Conservation (phyloP, 192 early-diverging fungal genomes). For the Physocladia obscura region DNA sequence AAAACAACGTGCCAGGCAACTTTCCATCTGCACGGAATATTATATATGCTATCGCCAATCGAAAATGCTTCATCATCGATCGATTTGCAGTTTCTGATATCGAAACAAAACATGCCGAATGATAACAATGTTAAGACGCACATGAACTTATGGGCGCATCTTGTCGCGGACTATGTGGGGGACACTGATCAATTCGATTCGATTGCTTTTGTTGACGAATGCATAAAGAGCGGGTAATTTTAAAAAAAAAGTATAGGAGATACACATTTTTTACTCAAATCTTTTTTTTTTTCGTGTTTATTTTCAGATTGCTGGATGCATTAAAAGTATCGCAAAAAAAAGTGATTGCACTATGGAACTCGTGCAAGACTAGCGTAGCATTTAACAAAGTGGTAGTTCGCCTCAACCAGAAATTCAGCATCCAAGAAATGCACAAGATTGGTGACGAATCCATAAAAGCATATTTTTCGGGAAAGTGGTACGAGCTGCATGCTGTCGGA, state of each 20-base stretch:
- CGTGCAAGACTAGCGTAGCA: background rate
- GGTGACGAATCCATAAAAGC: background rate
- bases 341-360: conserved; percentile 10
- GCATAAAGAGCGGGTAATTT: background rate
- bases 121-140: background rate
- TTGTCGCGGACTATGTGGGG: background rate
- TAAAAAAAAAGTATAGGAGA: too few relatives aligned
- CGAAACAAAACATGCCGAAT: background rate
- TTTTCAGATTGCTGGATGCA: conserved; percentile 2
- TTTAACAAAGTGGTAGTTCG: background rate
- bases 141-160: conserved; percentile 9
- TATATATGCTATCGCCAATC: conserved; percentile 12
- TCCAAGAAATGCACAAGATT: background rate
- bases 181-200: conserved; percentile 8
- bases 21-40: conserved; percentile 7
- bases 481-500: conserved; percentile 8
- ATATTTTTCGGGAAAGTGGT: conserved; percentile 21
- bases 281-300: too few relatives aligned
- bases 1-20: conserved; percentile 18
- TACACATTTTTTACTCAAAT: too few relatives aligned
- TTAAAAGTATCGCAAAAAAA: background rate
- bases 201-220: conserved; percentile 10
- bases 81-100: conserved; percentile 1
- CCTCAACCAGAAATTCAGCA: conserved; percentile 1
- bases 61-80: background rate